A percentile compares a stretch with the other conserved stretches of the same genome.
These are phyloP conservation scores for Calonectria pauciramosa DNA, from an alignment of 2,329 filamentous ascomycete genomes.

Conservation along the genomic window DNA sequence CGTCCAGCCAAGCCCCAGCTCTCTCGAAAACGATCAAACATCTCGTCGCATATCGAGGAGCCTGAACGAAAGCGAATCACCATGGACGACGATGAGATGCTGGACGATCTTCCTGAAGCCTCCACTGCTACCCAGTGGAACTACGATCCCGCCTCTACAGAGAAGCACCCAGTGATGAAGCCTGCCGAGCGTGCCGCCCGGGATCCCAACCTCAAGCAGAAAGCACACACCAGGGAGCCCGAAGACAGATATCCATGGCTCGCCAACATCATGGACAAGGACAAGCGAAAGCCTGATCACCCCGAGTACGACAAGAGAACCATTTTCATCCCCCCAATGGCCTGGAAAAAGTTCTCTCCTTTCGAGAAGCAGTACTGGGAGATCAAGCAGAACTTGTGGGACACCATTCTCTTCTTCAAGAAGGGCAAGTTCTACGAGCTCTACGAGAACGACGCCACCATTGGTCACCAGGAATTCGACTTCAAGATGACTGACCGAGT, in stretches of 20 bases:
- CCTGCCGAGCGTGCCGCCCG: constrained; percentile 48
- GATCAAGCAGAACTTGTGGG: constrained; percentile 98
- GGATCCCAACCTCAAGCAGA: constrained; percentile 64
- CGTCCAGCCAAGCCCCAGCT: constrained; percentile 66
- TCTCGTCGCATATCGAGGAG: constrained; percentile 56
- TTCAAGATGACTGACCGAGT: constrained; percentile 97
- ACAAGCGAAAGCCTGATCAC: constrained; percentile 81
- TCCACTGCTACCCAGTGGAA: constrained; percentile 90
- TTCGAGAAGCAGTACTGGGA: constrained; percentile 99
- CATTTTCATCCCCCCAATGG: constrained; percentile 87
- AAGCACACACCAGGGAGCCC: constrained; percentile 85
- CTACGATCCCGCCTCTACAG: constrained; percentile 65
- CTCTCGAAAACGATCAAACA: constrained; percentile 74
- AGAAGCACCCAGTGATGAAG: constrained; percentile 53
- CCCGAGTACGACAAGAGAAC: constrained; percentile 93
- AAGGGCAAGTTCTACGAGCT: constrained; percentile 99
- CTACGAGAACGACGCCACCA: constrained; percentile 96
- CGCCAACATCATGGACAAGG: constrained; percentile 86
- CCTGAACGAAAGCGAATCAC: constrained; percentile 30
- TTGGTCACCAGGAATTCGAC: constrained; percentile 97
- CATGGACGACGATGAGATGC: constrained; percentile 63
- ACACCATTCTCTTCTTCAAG: constrained; percentile 99
- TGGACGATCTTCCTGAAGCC: constrained; percentile 69
- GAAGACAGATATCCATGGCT: constrained; percentile 93
- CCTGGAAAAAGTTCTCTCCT: constrained; percentile 87